Evolutionary conservation across 345 rosid genomes (phyloP), one percentile per base, ranked within the genome.

Genomic region (Ceriops decandra): DNA sequence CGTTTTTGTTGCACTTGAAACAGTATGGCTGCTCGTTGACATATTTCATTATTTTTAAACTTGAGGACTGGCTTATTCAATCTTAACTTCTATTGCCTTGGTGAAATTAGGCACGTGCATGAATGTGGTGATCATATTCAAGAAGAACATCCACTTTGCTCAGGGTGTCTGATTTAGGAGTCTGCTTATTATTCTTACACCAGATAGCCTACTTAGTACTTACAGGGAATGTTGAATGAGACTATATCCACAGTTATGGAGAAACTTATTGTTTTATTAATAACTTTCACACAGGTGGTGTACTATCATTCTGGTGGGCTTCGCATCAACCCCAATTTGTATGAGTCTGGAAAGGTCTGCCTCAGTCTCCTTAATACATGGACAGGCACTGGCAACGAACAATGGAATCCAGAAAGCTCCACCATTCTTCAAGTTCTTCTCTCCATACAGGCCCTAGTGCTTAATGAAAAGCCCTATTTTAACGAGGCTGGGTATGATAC

Each of bases 361-460:
- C 81, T 95, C 52, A 91, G 99, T 78, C 96, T 95, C 47, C 77
- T 95, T 51, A 95, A 95, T 62, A 95, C 97, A 11, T 95, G 99
- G 99, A 69, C 82, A 16, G 97, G 99, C 71, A 80, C 87, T 21
- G 93, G 96, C 59, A 82, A 86, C 28, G 99, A 95, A 82, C 87
- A 91, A 7, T 95, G 99, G 99, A 86, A 76, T 80, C 86, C 97
- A 7, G 87, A 82, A 61, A 83, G 72, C 76, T 91, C 97, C 68
- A 83, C 84, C 2, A 78, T 95, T 69, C 96, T 95, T 66, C 99
- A 95, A 82, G 84, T 95, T 69, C 99, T 95, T 75, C 84, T 95
- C 30, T 95, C 99, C 66, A 88, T 95, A 62, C 99, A 95, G 73
- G 95, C 96, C 56, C 96, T 95, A 19, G 99, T 95, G 81, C 91